phyloP scores from a whole-genome alignment of 2,329 filamentous ascomycete species.

The Fusarium verrucosum region DNA sequence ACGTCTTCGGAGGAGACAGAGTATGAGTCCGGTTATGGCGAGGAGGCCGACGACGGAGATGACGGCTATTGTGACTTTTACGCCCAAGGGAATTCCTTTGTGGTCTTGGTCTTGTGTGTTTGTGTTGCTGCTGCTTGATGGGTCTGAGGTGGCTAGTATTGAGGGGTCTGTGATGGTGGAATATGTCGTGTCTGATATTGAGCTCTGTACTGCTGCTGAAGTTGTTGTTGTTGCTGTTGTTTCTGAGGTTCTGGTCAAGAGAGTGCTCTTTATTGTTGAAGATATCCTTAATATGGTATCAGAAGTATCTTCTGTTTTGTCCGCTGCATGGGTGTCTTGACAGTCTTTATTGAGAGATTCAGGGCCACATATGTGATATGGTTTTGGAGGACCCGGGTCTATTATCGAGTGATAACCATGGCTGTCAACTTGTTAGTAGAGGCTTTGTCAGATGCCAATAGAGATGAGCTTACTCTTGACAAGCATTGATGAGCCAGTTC shows the following conservation, averaged over 20 bases:
- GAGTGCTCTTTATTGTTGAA: neutral
- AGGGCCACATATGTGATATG: conserved; percentile 36
- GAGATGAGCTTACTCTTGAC: conserved; percentile 55
- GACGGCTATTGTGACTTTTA: conserved; percentile 58
- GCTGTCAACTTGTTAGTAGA: conserved; percentile 27
- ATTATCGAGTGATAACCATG: conserved; percentile 41
- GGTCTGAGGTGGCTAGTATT: conserved; percentile 21
- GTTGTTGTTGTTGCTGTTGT: conserved; percentile 4
- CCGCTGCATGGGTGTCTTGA: conserved; percentile 2
- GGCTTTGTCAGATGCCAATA: neutral
- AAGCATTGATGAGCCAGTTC: conserved; percentile 61
- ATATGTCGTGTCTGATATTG: conserved; percentile 27
- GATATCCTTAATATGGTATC: neutral
- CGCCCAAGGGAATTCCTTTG: conserved; percentile 49
- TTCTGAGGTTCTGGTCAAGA: neutral
- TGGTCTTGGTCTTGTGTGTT: neutral
- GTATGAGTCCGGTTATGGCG: conserved; percentile 49
- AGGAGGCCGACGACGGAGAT: conserved; percentile 53
- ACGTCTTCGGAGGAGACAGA: conserved; percentile 51
- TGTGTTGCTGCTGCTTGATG: conserved; percentile 8
- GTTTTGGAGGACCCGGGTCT: conserved; percentile 43
- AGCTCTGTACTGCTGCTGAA: conserved; percentile 6
- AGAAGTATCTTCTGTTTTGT: neutral
- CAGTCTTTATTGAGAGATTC: conserved; percentile 26
- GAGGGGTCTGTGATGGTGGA: conserved; percentile 35